Conservation (phyloP, 78 protist genomes). For the Guillardia theta region DNA sequence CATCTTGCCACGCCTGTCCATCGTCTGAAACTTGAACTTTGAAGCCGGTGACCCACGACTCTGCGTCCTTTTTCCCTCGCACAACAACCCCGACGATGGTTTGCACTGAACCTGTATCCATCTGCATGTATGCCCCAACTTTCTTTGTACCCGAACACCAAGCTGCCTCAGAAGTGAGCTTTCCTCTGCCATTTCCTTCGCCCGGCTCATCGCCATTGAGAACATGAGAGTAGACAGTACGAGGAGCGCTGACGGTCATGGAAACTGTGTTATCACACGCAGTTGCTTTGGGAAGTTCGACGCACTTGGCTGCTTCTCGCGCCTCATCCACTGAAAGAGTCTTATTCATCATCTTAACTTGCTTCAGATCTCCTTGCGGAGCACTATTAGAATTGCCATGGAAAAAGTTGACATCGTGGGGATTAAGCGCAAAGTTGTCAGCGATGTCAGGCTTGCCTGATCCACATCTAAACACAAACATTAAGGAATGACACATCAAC, state of each 20-base stretch:
- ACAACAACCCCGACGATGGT: background rate
- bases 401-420: background rate
- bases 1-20: background rate
- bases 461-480: too few species aligned
- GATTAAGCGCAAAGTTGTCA: background rate
- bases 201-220: background rate
- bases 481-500: too few species aligned
- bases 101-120: background rate
- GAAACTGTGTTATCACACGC: background rate
- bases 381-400: too few species aligned
- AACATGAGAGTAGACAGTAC: too few species aligned
- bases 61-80: background rate
- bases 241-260: background rate
- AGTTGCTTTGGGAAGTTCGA: background rate
- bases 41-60: background rate
- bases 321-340: too few species aligned
- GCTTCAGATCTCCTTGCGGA: too few species aligned
- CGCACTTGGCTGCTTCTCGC: too few species aligned
- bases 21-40: background rate
- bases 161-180: background rate
- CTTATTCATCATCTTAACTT: too few species aligned
- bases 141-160: background rate
- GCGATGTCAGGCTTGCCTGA: background rate
- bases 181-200: background rate
- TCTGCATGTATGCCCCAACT: background rate